Base-by-base conservation (phyloP, 805 yeast species). In the Ogataea ganodermae region DNA sequence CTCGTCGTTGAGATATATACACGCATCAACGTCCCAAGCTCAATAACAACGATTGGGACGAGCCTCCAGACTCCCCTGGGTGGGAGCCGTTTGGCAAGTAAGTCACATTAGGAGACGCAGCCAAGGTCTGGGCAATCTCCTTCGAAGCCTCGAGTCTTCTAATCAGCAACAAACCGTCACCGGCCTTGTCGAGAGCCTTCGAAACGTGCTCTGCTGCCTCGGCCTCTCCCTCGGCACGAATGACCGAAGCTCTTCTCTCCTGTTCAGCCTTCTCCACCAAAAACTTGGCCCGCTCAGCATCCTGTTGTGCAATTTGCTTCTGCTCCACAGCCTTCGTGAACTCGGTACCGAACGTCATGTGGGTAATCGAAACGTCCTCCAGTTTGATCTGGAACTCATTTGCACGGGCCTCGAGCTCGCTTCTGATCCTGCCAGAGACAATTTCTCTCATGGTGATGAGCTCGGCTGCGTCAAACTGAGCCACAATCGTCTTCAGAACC, bases 161-260 rank as follows among this genome's bases (percentile, higher is more conserved):
- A 60, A 94, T 91, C 74, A 88, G 79, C 64, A 94, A 76, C 58
- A 94, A 76, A 57, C 98, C 98, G 64, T 94, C 98, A 67, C 99
- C 99, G 20, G 95, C 90, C 73, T 90, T 91, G 45, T 84, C 81
- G 56, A 94, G 79, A 4, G 98, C 97, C 69, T 84, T 88, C 28
- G 97, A 89, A 53, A 94, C 94, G 51, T 83, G 83, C 51, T 94
- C 98, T 3, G 99, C 99, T 49, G 96, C 89, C 69, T 94, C 98
- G 42, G 99, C 99, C 73, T 94, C 99, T 72, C 98, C 99, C 71
- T 94, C 99, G 23, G 99, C 99, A 62, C 98, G 83, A 57, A 94
- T 91, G 60, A 94, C 89, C 40, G 88, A 75, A 2, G 98, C 99
- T 68, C 86, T 91, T 66, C 96, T 82, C 69, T 92, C 98, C 73